Percentiles rank a stretch among this genome's conserved stretches.
These are phyloP conservation scores for Phaeotremella fagi DNA, from an alignment of 768 basidiomycete genomes.

Conservation along the genomic window DNA sequence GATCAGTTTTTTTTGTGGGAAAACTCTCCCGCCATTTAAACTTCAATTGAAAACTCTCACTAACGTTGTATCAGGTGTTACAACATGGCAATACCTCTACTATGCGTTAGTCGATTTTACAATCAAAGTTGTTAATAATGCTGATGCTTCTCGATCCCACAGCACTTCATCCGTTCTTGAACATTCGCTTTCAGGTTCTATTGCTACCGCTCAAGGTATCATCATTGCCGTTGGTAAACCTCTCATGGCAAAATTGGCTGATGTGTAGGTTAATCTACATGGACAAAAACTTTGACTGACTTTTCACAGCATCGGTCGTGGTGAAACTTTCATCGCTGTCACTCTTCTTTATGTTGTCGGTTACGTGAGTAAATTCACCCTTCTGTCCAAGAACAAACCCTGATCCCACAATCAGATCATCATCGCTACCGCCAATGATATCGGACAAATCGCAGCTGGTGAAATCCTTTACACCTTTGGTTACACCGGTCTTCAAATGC, in stretches of 20 bases:
- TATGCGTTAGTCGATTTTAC: constrained; percentile 53
- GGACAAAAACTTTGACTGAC: background rate
- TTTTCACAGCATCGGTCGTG: constrained; percentile 55
- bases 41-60: background rate
- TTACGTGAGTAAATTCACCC: constrained; percentile 49
- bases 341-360: constrained; percentile 60
- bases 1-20: background rate
- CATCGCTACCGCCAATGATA: constrained; percentile 35
- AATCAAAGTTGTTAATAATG: constrained; percentile 1
- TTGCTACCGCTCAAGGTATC: constrained; percentile 34
- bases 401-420: constrained; percentile 52
- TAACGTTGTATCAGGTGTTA: constrained; percentile 50
- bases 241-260: constrained; percentile 67
- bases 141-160: constrained; percentile 56
- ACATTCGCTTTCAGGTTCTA: constrained; percentile 28
- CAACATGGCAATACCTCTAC: constrained; percentile 62
- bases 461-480: constrained; percentile 51
- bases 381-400: constrained; percentile 18
- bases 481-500: constrained; percentile 48
- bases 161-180: constrained; percentile 45
- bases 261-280: constrained; percentile 51
- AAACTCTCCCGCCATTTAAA: background rate
- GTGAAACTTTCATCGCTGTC: constrained; percentile 59
- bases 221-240: constrained; percentile 59
- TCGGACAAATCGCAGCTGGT: constrained; percentile 43